Evolutionary conservation across 2,329 filamentous ascomycete genomes (phyloP), one percentile per base, ranked within the genome.

Genomic region (Ascocoryne sarcoides): DNA sequence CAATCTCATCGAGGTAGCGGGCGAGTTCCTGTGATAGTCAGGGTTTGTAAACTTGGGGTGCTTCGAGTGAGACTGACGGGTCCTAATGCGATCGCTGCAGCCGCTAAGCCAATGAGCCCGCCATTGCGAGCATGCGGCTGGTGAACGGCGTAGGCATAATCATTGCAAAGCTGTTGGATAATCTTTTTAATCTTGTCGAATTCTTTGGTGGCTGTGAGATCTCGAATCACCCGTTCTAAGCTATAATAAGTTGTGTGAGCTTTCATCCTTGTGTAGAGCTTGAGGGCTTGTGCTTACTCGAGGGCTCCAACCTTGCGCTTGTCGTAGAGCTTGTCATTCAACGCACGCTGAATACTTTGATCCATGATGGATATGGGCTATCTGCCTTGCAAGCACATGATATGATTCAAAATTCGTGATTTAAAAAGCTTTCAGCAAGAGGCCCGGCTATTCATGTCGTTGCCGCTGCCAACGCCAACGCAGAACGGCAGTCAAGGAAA

Each of bases 271-370:
- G 23, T n/a, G n/a, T n/a, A n/a, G n/a, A n/a, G n/a, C n/a, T n/a
- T n/a, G n/a, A n/a, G n/a, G n/a, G 15, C 15, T 36, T 31, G 12
- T 35, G 36, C 83, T 58, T 79, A 95, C 88, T 98, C 92, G 43
- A 98, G 76, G 55, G 93, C 92, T 50, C 92, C 92, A 58, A 88
- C 82, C 66, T 98, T 98, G 61, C 93, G 79, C 71, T 93, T 95
- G 62, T 98, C 92, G 64, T 98, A 98, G 60, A 96, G 82, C 76
- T 95, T 98, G 68, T 98, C 92, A 62, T 93, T 94, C 60, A 98
- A 73, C 52, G 89, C 76, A 55, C 90, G 85, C 65, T 93, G 87
- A 61, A 95, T 86, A 60, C 80, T 82, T 58, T 76, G 71, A 69
- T 96, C 90, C 89, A 96, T 95, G 56, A 47, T 53, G 49, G 42